A percentile compares a stretch with the other conserved stretches of the same genome.
These are phyloP conservation scores for Aspergillus uvarum DNA, from an alignment of 2,329 filamentous ascomycete species.

Conservation along the genomic window DNA sequence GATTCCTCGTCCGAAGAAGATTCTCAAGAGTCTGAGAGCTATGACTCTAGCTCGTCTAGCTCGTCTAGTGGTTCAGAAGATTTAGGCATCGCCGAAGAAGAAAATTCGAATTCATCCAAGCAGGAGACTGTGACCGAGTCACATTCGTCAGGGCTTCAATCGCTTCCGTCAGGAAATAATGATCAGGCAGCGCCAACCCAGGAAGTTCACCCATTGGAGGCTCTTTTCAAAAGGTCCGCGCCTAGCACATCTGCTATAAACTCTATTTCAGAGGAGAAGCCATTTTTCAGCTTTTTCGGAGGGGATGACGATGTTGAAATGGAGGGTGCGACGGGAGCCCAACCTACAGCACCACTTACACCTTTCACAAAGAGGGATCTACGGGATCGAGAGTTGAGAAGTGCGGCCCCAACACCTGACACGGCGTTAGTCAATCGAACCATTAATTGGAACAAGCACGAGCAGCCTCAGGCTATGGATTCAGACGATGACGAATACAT, in stretches of 20 bases:
- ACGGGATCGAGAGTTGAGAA: slow-evolving; percentile 65
- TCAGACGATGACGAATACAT: slow-evolving; percentile 27
- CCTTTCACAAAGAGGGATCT: slow-evolving; percentile 80
- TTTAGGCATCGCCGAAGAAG: slow-evolving; percentile 26
- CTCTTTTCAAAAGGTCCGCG: slow-evolving; percentile 77
- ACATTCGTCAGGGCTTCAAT: slow-evolving; percentile 15
- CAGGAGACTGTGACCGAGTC: slow-evolving; percentile 8
- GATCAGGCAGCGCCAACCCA: slow-evolving; percentile 1
- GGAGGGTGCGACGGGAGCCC: slow-evolving; percentile 47
- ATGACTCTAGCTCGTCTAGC: slow-evolving; percentile 24
- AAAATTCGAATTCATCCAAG: slow-evolving; percentile 3
- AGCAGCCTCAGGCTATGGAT: slow-evolving; percentile 20
- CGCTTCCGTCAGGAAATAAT: slow-evolving; percentile 13
- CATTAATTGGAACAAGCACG: slow-evolving; percentile 29
- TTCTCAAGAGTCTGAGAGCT: slow-evolving; percentile 26
- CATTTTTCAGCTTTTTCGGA: slow-evolving; percentile 77
- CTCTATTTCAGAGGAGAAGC: slow-evolving; percentile 46
- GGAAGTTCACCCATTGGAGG: slow-evolving; percentile 81
- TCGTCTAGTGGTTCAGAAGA: slow-evolving; percentile 30
- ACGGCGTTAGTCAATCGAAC: slow-evolving; percentile 68
- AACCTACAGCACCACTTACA: slow-evolving; percentile 63
- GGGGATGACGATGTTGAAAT: slow-evolving; percentile 51
- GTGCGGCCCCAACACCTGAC: slow-evolving; percentile 91
- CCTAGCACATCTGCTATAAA: slow-evolving; percentile 39
- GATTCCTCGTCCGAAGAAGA: slow-evolving; percentile 28